Conservation (phyloP, 139 green algal genomes). For the Closterium sp. region DNA sequence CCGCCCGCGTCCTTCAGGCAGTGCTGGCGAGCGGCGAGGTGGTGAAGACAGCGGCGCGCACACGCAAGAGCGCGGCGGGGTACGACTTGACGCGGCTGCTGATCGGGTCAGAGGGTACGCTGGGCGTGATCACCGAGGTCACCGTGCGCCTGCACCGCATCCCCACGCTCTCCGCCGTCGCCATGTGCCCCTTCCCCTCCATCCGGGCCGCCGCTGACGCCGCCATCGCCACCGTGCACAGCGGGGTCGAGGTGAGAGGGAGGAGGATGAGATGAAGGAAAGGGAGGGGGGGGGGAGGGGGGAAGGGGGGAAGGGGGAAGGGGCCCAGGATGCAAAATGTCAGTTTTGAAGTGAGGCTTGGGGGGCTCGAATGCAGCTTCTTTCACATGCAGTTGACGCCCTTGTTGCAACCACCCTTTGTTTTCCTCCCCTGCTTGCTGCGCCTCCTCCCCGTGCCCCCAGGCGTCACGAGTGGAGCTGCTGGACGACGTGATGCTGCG, state of each 20-base stretch:
- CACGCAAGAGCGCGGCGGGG: slow-evolving; percentile 46
- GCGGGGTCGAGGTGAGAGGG: slow-evolving; percentile 40
- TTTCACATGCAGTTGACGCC: too few species aligned
- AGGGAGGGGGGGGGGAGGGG: neutral
- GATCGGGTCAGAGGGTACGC: slow-evolving; percentile 48
- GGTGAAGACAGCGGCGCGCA: slow-evolving; percentile 28
- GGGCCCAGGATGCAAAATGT: neutral
- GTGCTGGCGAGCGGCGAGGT: slow-evolving; percentile 51
- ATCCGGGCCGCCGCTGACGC: slow-evolving; percentile 34
- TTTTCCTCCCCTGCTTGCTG: neutral
- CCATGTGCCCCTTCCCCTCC: slow-evolving; percentile 50
- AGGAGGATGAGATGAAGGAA: neutral
- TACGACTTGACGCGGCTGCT: slow-evolving; percentile 53
- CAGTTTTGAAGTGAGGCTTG: neutral
- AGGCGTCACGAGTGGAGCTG: slow-evolving; percentile 48
- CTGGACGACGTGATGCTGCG: slow-evolving; percentile 53
- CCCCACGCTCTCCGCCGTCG: slow-evolving; percentile 41
- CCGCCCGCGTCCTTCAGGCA: slow-evolving; percentile 2
- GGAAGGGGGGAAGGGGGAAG: neutral
- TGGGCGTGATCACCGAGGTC: slow-evolving; percentile 53
- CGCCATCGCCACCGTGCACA: slow-evolving; percentile 41
- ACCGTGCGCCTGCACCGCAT: slow-evolving; percentile 48
- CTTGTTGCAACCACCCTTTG: neutral
- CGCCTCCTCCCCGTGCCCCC: neutral
- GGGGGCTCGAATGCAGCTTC: neutral